Evolutionary conservation across 768 basidiomycete genomes (phyloP).

Genomic region (Crassisporium funariophilum): DNA sequence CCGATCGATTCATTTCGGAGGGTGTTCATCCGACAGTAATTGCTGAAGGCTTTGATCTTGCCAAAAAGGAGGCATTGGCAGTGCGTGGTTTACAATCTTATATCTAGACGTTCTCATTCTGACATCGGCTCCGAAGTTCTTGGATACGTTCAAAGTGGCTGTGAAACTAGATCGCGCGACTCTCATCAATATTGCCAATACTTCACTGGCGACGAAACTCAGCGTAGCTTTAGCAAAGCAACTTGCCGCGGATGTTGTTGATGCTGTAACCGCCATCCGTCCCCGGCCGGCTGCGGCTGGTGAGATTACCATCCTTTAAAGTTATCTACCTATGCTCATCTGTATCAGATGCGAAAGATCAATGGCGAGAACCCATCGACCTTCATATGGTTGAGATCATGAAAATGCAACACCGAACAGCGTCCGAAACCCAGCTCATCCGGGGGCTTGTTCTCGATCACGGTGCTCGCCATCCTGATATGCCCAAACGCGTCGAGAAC

Average conservation of each 20-base stretch:
- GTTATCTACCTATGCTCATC: conserved; percentile 10
- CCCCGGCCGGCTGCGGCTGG: conserved; percentile 66
- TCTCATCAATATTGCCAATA: conserved; percentile 90
- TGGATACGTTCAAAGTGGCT: conserved; percentile 85
- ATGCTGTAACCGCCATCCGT: conserved; percentile 89
- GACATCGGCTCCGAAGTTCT: conserved; percentile 60
- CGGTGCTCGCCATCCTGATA: conserved; percentile 96
- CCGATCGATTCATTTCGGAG: conserved; percentile 96
- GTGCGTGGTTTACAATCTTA: conserved; percentile 45
- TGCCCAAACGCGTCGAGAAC: conserved; percentile 98
- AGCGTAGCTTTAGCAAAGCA: conserved; percentile 79
- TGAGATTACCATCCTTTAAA: conserved; percentile 27
- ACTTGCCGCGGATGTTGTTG: conserved; percentile 90
- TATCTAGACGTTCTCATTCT: conserved; percentile 8
- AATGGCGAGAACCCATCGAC: conserved; percentile 89
- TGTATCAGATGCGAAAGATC: conserved; percentile 56
- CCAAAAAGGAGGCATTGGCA: conserved; percentile 90
- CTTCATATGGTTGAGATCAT: conserved; percentile 99
- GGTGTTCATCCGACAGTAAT: conserved; percentile 98
- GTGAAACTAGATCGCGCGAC: conserved; percentile 84
- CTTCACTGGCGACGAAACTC: conserved; percentile 95
- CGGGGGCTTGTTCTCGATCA: conserved; percentile 97
- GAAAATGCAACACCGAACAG: conserved; percentile 99
- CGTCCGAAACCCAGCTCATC: conserved; percentile 94
- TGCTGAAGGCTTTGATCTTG: conserved; percentile 93